Conservation (phyloP, 2,329 filamentous ascomycete species). For the Aschersonia sp. region DNA sequence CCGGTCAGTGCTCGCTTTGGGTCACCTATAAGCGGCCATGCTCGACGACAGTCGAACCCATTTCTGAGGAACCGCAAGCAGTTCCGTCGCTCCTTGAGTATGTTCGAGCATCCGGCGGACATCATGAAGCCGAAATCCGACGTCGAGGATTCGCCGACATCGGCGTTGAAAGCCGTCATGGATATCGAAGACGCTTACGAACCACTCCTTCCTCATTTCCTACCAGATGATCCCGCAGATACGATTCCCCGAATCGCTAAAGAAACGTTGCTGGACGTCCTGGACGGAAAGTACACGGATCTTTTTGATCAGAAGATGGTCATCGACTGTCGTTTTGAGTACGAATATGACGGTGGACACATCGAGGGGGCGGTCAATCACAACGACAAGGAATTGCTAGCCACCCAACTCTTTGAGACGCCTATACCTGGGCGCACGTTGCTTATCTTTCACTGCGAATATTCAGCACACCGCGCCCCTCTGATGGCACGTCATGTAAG, state of each 20-base stretch:
- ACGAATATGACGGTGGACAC: slow-evolving; percentile 94
- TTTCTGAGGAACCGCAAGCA: slow-evolving; percentile 70
- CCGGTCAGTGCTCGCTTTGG: slow-evolving; percentile 47
- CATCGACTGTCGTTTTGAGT: slow-evolving; percentile 96
- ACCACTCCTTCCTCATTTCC: slow-evolving; percentile 70
- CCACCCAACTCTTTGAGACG: slow-evolving; percentile 60
- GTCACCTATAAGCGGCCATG: slow-evolving; percentile 57
- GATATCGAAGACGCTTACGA: slow-evolving; percentile 67
- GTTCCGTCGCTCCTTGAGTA: slow-evolving; percentile 84
- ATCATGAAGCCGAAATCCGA: slow-evolving; percentile 64
- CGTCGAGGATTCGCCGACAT: slow-evolving; percentile 32
- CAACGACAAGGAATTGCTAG: slow-evolving; percentile 86
- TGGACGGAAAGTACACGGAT: slow-evolving; percentile 70
- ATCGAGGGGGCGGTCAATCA: slow-evolving; percentile 90
- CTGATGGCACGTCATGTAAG: slow-evolving; percentile 93
- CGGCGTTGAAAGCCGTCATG: slow-evolving; percentile 56
- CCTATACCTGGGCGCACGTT: slow-evolving; percentile 58
- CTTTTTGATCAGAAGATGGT: slow-evolving; percentile 70
- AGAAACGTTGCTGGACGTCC: slow-evolving; percentile 68
- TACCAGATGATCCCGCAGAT: slow-evolving; percentile 65
- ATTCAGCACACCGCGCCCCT: slow-evolving; percentile 89
- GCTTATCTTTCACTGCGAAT: slow-evolving; percentile 93
- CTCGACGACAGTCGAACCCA: slow-evolving; percentile 58
- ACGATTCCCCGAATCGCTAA: slow-evolving; percentile 76
- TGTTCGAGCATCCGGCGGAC: slow-evolving; percentile 90